A percentile compares a stretch with the other conserved stretches of the same genome.
These are phyloP conservation scores for Boletus barrowsii DNA, from an alignment of 768 basidiomycete species.

Conservation along the genomic window DNA sequence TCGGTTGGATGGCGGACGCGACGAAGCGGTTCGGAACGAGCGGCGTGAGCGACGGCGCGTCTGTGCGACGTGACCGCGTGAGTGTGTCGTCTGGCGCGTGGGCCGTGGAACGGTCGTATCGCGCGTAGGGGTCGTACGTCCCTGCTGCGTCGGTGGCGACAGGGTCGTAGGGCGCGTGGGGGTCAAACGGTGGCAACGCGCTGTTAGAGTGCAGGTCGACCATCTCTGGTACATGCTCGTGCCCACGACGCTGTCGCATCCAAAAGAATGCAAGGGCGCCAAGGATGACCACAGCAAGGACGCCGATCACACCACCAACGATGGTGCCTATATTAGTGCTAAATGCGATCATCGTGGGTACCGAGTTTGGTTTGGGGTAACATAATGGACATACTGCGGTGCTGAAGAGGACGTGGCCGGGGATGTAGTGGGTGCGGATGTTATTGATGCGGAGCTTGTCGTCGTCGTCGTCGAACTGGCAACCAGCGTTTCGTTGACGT, in stretches of 20 bases:
- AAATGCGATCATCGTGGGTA: background rate
- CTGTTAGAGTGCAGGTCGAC: constrained; percentile 4
- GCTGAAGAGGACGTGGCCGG: background rate
- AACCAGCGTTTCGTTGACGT: constrained; percentile 19
- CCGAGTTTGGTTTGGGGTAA: background rate
- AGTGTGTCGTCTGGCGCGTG: too few species aligned
- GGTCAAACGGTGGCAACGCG: background rate
- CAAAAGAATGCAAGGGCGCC: constrained; percentile 8
- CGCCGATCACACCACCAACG: constrained; percentile 13
- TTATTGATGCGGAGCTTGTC: background rate
- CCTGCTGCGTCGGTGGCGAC: background rate
- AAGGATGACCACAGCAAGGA: constrained; percentile 3
- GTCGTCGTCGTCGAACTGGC: background rate
- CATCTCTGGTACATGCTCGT: background rate
- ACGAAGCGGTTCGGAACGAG: constrained; percentile 14
- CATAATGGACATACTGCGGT: constrained; percentile 12
- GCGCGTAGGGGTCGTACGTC: background rate
- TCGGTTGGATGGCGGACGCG: background rate
- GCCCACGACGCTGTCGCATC: constrained; percentile 8
- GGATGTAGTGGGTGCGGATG: background rate
- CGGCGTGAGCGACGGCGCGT: background rate
- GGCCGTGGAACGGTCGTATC: background rate
- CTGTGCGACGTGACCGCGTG: background rate
- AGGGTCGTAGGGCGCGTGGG: background rate
- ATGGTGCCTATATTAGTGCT: constrained; percentile 9